Conservation (phyloP, 2,329 filamentous ascomycete genomes). For the Colletotrichum sp. region DNA sequence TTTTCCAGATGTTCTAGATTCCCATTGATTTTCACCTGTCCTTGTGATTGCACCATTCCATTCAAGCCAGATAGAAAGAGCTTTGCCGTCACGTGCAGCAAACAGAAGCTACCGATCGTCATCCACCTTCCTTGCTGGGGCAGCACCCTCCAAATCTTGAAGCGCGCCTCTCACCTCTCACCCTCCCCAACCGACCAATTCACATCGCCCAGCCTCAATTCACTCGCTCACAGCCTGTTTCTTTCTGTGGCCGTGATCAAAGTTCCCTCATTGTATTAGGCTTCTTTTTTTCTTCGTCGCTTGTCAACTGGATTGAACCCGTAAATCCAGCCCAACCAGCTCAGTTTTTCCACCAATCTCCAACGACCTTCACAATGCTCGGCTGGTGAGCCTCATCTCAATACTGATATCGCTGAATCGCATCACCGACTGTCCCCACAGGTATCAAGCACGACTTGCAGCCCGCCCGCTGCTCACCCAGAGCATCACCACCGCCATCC, state of each 20-base stretch:
- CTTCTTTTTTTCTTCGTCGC: neutral
- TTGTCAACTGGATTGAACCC: neutral
- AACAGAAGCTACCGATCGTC: neutral
- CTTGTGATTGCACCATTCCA: neutral
- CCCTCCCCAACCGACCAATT: neutral
- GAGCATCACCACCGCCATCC: slow-evolving; percentile 85
- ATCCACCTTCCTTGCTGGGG: slow-evolving; percentile 16
- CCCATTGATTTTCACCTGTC: neutral
- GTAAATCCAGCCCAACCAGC: neutral
- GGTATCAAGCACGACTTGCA: slow-evolving; percentile 87
- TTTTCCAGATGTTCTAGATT: neutral
- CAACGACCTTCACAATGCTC: slow-evolving; percentile 11
- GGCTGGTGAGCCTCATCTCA: slow-evolving; percentile 7
- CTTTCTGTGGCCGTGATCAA: neutral
- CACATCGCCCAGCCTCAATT: neutral
- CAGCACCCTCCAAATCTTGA: neutral
- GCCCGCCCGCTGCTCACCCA: slow-evolving; percentile 87
- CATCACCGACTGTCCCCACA: neutral
- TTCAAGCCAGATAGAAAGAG: neutral
- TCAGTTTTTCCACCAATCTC: neutral
- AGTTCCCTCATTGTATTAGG: neutral
- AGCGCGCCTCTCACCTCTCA: neutral
- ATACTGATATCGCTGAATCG: neutral
- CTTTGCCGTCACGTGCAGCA: slow-evolving; percentile 11
- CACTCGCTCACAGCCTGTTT: neutral